Base-by-base conservation (phyloP, 225 moss, liverwort and hornwort genomes). In the Pleurozium schreberi region DNA sequence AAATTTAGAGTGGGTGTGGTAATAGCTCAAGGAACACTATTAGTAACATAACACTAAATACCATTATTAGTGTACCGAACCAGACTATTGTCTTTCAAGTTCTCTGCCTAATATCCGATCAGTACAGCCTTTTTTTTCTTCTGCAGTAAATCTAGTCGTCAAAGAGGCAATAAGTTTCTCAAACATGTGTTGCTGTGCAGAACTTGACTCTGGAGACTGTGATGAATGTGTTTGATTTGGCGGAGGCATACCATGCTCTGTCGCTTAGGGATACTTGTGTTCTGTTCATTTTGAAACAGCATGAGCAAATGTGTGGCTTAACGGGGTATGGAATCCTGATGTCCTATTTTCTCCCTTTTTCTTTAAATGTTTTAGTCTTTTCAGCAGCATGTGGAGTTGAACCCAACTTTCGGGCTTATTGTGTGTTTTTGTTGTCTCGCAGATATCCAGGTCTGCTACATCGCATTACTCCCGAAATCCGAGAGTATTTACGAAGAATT, bases 261-360 rank as follows among this genome's bases (percentile, higher is more conserved):
- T 97, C 96, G 83, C 96, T 98, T 47, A 92, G 96, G 90, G 97
- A 98, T 91, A 98, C 97, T 42, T 98, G 98, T 91, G 97, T 98
- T 65, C 88, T 98, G 89, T 97, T 96, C 73, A 97, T 97, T 73
- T 86, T 98, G 92, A 97, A 97, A 82, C 94, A 98, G 79, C 97
- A 98, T 71, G 98, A 96, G 87, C 96, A 96, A 81, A 97, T 98
- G 96, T 95, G 95, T 91, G 93, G 78, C 89, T 82, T 93, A 90
- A 79, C 93, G 43, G 96, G 98, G 98, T 98, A 93, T 20, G 55
- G 14, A 84, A 81, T 73, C 58, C 70, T 81, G 74, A 68, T 65
- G 55, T 68, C 78, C 36, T 31, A 49, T 38, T 53, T 68, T 4
- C 30, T 55, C 40, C 53, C 31, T 67, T 67, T 53, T 84, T 16